Base-by-base conservation (phyloP, 2,329 filamentous ascomycete species). In the Microdochium paspali region DNA sequence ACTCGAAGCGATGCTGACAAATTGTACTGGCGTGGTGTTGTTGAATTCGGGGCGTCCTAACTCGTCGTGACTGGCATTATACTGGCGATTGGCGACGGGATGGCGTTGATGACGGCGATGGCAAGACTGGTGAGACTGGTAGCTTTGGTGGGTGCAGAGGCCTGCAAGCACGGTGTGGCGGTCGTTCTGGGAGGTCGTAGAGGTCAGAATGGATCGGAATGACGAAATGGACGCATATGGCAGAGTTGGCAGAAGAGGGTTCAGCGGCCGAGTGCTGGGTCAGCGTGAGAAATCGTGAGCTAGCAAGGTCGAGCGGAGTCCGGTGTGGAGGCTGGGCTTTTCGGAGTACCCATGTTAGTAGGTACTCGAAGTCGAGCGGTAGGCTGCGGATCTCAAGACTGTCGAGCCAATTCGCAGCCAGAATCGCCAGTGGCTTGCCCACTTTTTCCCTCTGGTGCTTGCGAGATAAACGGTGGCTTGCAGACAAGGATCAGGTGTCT, bases 401-500 rank as follows among this genome's bases (percentile, higher is more conserved):
- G 10, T 35, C 10, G 15, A 35, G 31, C 31, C 18, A 35, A 35
- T n/a, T 35, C 31, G 31, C n/a, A 35, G 31, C 28, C 15, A 15
- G 28, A 30, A 9, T 35, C 31, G 31, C 31, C 10, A 9, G 15
- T 21, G n/a, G 15, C 15, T 21, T 20, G 35, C 18, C 35, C 35
- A 21, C 35, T 40, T 40, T n/a, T 40, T 21, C 35, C 18, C 6
- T 40, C 13, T 7, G n/a, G 15, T 7, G n/a, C 18, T 40, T 40
- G 35, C 35, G 18, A 40, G 35, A 40, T 40, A 40, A 40, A 40
- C 35, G 35, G 35, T 40, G 35, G 35, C 35, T 40, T 40, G 35
- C 12, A 21, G 35, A 40, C 35, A 40, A 40, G 35, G 35, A 40
- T 40, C 18, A 40, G 15, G 35, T 40, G 35, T 40, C 35, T 40